Evolutionary conservation across 2,329 filamentous ascomycete genomes (phyloP).

Genomic region (Arthrobotrys sphaeroides): DNA sequence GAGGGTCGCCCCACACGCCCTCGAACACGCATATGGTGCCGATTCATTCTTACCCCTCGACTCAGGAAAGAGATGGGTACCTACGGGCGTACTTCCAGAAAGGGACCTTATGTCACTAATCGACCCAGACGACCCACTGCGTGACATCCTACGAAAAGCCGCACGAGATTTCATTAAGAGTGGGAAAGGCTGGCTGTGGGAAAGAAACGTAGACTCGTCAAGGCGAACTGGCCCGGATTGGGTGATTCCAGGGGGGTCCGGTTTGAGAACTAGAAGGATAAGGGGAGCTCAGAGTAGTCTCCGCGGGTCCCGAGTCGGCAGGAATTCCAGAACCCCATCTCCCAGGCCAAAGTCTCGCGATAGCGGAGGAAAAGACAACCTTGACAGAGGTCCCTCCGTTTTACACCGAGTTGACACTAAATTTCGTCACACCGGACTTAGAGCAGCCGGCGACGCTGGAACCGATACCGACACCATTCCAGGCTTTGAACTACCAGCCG

Average conservation of each 20-base stretch:
- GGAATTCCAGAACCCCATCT: background rate
- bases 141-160: background rate
- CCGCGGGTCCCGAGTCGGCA: too few relatives aligned
- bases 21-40: background rate
- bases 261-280: too few relatives aligned
- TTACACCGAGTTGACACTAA: background rate
- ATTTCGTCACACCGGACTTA: background rate
- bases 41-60: constrained; percentile 30
- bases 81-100: background rate
- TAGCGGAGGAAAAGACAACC: background rate
- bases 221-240: too few relatives aligned
- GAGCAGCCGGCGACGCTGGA: background rate
- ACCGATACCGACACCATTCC: background rate
- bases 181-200: background rate
- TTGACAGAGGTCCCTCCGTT: background rate
- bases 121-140: constrained; percentile 27
- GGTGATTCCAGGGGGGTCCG: too few relatives aligned
- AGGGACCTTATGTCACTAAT: constrained; percentile 10
- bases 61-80: constrained; percentile 14
- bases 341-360: background rate
- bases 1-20: background rate
- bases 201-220: too few relatives aligned
- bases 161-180: constrained; percentile 14
- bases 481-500: too few relatives aligned
- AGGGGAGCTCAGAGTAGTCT: too few relatives aligned